These are phyloP conservation scores for Aegilops longissima DNA, from an alignment of 176 grass and related monocot genomes.

Conservation along the genomic window DNA sequence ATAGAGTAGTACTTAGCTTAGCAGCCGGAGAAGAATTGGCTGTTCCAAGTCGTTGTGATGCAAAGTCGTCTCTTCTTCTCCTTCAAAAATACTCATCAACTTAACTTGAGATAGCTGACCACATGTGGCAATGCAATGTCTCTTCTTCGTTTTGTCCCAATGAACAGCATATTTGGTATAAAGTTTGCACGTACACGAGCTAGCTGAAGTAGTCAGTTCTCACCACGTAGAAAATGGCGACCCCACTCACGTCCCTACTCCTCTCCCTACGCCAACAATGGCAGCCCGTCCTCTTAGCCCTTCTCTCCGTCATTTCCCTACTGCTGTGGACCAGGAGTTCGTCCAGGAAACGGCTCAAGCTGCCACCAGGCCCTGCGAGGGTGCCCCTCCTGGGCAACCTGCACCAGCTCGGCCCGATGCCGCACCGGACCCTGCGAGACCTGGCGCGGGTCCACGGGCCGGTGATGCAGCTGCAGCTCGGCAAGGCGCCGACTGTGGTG, in stretches of 20 bases:
- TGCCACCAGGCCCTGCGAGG: constrained; percentile 42
- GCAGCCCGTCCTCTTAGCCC: not conserved
- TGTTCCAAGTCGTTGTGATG: too few species aligned
- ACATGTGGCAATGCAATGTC: too few species aligned
- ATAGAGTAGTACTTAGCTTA: too few species aligned
- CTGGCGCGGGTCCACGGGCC: constrained; percentile 33
- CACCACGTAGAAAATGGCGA: not conserved
- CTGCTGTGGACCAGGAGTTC: not conserved
- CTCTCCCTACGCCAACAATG: not conserved
- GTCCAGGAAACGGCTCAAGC: not conserved
- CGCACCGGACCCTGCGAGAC: constrained; percentile 36
- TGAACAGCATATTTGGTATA: too few species aligned
- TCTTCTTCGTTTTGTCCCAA: too few species aligned
- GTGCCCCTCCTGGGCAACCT: constrained; percentile 46
- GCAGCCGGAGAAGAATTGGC: too few species aligned
- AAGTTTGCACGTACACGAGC: too few species aligned
- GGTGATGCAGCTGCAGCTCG: constrained; percentile 48
- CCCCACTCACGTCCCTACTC: not conserved
- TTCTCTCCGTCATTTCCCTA: not conserved
- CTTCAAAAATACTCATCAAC: too few species aligned
- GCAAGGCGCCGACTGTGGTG: constrained; percentile 42
- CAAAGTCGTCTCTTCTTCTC: too few species aligned
- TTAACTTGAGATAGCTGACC: too few species aligned
- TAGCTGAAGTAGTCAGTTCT: too few species aligned
- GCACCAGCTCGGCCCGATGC: constrained; percentile 42